Evolutionary conservation across 2,329 filamentous ascomycete species (phyloP).

Genomic region (Aspergillus fructus): DNA sequence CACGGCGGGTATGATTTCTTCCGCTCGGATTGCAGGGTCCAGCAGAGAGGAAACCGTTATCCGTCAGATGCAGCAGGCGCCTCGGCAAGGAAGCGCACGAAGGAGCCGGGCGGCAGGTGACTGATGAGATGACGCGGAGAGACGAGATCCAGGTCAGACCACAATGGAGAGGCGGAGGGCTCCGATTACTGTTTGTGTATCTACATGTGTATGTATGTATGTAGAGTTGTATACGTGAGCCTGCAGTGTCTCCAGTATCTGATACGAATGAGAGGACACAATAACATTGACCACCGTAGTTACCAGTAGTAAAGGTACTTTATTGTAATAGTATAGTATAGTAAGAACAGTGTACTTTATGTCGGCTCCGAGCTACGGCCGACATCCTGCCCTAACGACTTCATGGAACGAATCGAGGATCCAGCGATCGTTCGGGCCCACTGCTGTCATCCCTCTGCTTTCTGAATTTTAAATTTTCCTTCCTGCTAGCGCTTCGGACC

Average conservation of each 20-base stretch:
- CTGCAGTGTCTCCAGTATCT: too few species aligned
- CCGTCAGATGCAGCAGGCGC: background rate
- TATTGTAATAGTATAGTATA: too few species aligned
- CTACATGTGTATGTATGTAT: too few species aligned
- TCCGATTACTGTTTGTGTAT: background rate
- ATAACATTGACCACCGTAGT: too few species aligned
- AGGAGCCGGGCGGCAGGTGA: background rate
- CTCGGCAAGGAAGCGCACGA: too few species aligned
- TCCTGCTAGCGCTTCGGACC: constrained; percentile 16
- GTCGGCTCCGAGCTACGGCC: constrained; percentile 10
- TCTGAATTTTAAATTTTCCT: background rate
- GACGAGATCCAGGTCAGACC: constrained; percentile 1
- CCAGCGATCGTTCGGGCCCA: constrained; percentile 6
- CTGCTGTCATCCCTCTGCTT: background rate
- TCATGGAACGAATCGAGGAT: background rate
- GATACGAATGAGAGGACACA: too few species aligned
- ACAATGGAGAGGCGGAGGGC: background rate
- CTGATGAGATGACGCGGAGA: background rate
- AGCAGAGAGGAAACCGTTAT: background rate
- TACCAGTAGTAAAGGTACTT: too few species aligned
- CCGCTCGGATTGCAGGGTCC: background rate
- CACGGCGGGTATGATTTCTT: background rate
- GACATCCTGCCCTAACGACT: background rate
- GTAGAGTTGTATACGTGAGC: too few species aligned
- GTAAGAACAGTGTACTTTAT: too few species aligned